Evolutionary conservation across 192 early-diverging fungal species (phyloP), one percentile per base, ranked within the genome.

Genomic region (Coemansia sp.): DNA sequence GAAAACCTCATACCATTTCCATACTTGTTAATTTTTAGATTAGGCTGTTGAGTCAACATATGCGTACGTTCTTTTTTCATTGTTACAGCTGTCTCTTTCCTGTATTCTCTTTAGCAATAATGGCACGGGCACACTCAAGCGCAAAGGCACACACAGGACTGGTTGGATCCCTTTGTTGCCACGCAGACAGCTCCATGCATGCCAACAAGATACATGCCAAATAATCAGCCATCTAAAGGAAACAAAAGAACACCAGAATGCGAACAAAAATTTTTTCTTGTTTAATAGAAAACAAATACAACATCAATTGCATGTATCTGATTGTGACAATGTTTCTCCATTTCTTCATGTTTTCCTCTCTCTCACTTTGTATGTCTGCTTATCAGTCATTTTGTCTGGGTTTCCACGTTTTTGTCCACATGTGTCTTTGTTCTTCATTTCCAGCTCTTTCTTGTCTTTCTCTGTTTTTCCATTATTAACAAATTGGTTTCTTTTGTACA

Each of bases 321-420:
- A 48, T 59, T 39, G 57, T 59, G 57, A 38, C 57, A 16, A 59
- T 53, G 51, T 5, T 59, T 9, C 39, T 22, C 38, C 39, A 53
- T 53, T 14, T 14, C 8, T 22, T 54, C 8, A 20, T 25, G 12
- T 8, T 54, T 54, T 45, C 5, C 44, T 45, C 44, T 12, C 44
- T 53, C 8, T 53, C 51, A 3, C 51, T 53, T 53, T 19, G 51
- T 16, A 7, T 11, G 12, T 48, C 11, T 48, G 11, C 12, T n/a
- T 48, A 48, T 48, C 11, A 48, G n/a, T 11, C 11, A 48, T 48
- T 59, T 59, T 59, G 38, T 41, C 57, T 59, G 57, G 57, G 37
- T 19, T 41, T 41, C 13, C 57, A 59, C 57, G 57, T 59, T 59
- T 59, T 58, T 59, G 19, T 54, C 19, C 7, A 22, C 20, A 8